Evolutionary conservation across 768 basidiomycete genomes (phyloP).

Genomic region (Boletus patriciae): DNA sequence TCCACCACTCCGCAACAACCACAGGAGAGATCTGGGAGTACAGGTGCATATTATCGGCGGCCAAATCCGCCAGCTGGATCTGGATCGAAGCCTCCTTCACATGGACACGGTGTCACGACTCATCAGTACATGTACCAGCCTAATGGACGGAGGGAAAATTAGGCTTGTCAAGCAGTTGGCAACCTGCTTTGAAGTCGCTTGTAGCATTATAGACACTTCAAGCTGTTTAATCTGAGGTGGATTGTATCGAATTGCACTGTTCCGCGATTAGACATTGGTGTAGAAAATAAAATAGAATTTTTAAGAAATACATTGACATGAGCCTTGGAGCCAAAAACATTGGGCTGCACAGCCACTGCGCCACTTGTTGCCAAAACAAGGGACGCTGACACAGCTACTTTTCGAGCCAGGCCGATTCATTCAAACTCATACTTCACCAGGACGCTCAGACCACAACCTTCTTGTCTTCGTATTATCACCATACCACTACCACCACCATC

Average conservation of each 20-base stretch:
- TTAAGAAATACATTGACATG: too few species aligned
- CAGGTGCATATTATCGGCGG: constrained; percentile 58
- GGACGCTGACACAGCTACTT: constrained; percentile 26
- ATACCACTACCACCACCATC: background rate
- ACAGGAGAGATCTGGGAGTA: constrained; percentile 25
- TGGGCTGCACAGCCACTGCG: constrained; percentile 1
- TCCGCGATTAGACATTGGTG: constrained; percentile 11
- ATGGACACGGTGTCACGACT: constrained; percentile 24
- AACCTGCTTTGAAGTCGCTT: constrained; percentile 8
- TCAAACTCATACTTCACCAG: constrained; percentile 11
- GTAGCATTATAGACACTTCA: constrained; percentile 3
- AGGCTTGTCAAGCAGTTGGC: constrained; percentile 1
- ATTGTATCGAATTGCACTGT: constrained; percentile 19
- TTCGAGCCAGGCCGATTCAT: constrained; percentile 18
- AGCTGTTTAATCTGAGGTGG: constrained; percentile 2
- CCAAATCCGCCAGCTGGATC: constrained; percentile 31
- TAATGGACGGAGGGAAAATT: constrained; percentile 39
- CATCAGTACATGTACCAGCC: constrained; percentile 51
- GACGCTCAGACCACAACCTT: background rate
- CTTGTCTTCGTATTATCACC: constrained; percentile 22
- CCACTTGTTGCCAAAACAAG: constrained; percentile 22
- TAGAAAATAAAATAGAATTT: background rate
- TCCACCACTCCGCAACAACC: constrained; percentile 41
- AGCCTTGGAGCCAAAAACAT: constrained; percentile 29
- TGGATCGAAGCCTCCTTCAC: constrained; percentile 26